Evolutionary conservation across 768 basidiomycete genomes (phyloP), one percentile per base, ranked within the genome.

Genomic region (Butyriboletus loyo): DNA sequence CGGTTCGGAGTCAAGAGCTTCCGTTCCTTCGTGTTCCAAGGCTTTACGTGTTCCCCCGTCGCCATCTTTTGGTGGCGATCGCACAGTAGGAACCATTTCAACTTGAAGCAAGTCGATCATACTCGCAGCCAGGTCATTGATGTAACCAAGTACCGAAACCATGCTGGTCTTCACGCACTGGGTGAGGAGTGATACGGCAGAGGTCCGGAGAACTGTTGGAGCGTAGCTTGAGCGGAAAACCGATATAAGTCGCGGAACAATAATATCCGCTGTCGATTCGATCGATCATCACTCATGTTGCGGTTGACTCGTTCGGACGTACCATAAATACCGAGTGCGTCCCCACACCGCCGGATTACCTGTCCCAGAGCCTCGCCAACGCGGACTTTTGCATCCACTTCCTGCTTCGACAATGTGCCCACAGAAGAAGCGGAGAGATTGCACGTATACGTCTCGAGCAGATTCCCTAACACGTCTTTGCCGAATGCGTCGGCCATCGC

Each of bases 351-450:
- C 55, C 83, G 77, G 35, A 97, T 84, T 4, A 93, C 84, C 54
- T 85, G 81, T 13, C 80, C 83, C 15, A 98, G 69, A 1, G 92
- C 92, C 69, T 98, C 96, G 2, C 92, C 96, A 9, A 96, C 73
- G 24, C 94, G 76, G 10, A 88, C 76, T 31, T 86, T 76, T 38
- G 77, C 73, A 62, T 97, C 91, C 34, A 97, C 70, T 53, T 92
- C 89, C 34, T 80, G 76, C 63, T 72, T 79, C 38, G 73, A 80
- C 56, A 79, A 63, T 35, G 67, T 73, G 10, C 58, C 60, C 21
- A 54, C 60, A 7, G 57, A 56, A 2, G 67, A 70, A 8, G 72
- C 71, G n/a, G 74, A 75, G 7, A 82, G 67, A 7, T 81, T 81
- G 51, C 77, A 78, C 1, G 78, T 68, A 62, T 97, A 97, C 14